Conservation (phyloP, 805 yeast species). For the Torulaspora indica region DNA sequence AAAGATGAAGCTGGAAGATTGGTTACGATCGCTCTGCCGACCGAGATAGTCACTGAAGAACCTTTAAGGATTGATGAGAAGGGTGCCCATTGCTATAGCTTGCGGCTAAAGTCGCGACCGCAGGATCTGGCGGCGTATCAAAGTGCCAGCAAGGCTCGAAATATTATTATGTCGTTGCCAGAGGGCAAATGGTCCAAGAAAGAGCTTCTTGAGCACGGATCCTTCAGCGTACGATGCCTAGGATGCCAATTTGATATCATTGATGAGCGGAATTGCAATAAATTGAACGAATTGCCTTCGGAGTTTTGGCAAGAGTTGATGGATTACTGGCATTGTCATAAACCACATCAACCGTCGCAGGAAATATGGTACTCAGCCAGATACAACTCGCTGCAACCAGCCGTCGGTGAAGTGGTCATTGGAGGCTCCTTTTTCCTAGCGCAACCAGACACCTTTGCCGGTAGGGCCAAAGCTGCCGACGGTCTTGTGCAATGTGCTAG, state of each 20-base stretch:
- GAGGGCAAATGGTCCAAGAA: conserved; percentile 28
- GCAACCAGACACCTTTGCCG: conserved; percentile 13
- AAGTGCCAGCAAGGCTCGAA: conserved; percentile 11
- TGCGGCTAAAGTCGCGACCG: conserved; percentile 12
- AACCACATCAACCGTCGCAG: conserved; percentile 43
- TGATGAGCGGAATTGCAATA: conserved; percentile 15
- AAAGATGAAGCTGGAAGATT: conserved; percentile 2
- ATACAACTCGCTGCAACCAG: conserved; percentile 26
- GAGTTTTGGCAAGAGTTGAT: conserved; percentile 91
- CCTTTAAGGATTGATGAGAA: neutral
- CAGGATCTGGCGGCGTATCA: neutral
- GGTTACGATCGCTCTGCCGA: conserved; percentile 11
- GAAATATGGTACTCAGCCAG: conserved; percentile 13
- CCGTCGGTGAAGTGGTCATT: conserved; percentile 24
- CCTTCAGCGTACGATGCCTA: conserved; percentile 17
- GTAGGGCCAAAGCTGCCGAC: neutral
- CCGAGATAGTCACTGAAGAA: conserved; percentile 1
- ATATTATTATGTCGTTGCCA: conserved; percentile 14
- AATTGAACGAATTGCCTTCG: conserved; percentile 66
- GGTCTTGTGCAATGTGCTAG: conserved; percentile 14
- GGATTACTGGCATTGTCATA: conserved; percentile 98
- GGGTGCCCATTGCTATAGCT: conserved; percentile 3
- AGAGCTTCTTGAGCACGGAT: conserved; percentile 10
- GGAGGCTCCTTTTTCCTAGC: conserved; percentile 27
- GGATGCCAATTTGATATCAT: conserved; percentile 15